phyloP scores from a whole-genome alignment of 306 rosid genomes.

The Quercus bicolor region DNA sequence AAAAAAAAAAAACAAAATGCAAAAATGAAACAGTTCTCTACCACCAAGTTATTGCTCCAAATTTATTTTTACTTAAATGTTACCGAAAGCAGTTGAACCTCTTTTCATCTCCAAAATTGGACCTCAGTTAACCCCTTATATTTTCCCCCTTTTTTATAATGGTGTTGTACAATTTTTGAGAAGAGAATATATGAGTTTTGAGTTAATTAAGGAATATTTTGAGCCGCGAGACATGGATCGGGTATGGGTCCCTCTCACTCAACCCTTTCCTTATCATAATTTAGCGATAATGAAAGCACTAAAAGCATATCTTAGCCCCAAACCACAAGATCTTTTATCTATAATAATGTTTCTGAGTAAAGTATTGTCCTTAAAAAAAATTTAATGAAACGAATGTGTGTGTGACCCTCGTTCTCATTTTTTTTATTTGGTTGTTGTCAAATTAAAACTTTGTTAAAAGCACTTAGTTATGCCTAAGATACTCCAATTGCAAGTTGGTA shows the following conservation, averaged over 20 bases:
- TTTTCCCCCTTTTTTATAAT: no score
- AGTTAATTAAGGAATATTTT: neutral
- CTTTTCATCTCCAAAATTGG: no score
- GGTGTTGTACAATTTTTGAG: neutral
- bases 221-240: neutral
- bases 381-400: constrained; percentile 16
- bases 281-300: constrained; percentile 41
- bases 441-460: constrained; percentile 35
- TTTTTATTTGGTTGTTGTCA: constrained; percentile 19
- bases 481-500: constrained; percentile 55
- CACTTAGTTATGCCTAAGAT: constrained; percentile 34
- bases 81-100: no score
- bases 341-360: constrained; percentile 34
- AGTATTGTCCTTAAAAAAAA: constrained; percentile 18
- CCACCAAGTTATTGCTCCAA: no score
- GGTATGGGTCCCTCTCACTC: neutral
- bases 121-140: no score
- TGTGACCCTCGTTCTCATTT: neutral
- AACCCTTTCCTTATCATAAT: constrained; percentile 24
- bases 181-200: neutral
- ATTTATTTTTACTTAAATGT: accelerated
- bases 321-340: constrained; percentile 28
- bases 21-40: no score
- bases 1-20: no score
- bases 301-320: constrained; percentile 36